A percentile compares a stretch with the other conserved stretches of the same genome.
Evolutionary conservation across 176 grass and related monocot genomes (phyloP).

Genomic region (Oryza punctata): DNA sequence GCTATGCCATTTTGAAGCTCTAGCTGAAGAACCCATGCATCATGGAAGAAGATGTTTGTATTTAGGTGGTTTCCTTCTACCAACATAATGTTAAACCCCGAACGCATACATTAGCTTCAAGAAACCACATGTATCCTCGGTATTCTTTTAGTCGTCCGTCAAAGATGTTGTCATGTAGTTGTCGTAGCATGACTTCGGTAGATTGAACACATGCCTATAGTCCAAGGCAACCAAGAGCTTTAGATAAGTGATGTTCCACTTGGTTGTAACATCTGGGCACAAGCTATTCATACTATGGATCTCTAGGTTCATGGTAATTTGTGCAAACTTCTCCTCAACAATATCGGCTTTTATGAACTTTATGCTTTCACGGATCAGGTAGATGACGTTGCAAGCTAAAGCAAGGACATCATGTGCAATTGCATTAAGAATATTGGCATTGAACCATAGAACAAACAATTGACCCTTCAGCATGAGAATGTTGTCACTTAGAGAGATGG

Average conservation of each 20-base stretch:
- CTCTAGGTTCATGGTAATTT: conserved; percentile 38
- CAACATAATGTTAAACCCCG: conserved; percentile 36
- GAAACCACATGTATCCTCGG: conserved; percentile 42
- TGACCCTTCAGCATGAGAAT: conserved; percentile 41
- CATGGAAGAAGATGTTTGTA: conserved; percentile 59
- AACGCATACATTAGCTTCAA: conserved; percentile 55
- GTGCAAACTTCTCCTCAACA: conserved; percentile 44
- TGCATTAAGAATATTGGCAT: conserved; percentile 53
- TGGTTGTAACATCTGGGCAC: no score
- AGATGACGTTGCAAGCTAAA: conserved; percentile 44
- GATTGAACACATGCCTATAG: conserved; percentile 51
- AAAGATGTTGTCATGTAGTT: conserved; percentile 52
- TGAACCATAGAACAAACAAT: conserved; percentile 50
- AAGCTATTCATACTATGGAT: no score
- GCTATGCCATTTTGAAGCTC: conserved; percentile 34
- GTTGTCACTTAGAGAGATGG: conserved; percentile 45
- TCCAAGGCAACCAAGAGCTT: conserved; percentile 54
- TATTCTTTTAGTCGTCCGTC: conserved; percentile 53
- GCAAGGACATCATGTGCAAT: conserved; percentile 52
- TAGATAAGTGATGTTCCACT: conserved; percentile 61
- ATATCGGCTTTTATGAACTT: conserved; percentile 54
- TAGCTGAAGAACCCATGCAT: conserved; percentile 49
- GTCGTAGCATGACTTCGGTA: conserved; percentile 43
- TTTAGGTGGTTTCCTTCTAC: conserved; percentile 25
- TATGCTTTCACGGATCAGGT: conserved; percentile 60